Evolutionary conservation across 768 basidiomycete species (phyloP).

Genomic region (Boletus barrowsii): DNA sequence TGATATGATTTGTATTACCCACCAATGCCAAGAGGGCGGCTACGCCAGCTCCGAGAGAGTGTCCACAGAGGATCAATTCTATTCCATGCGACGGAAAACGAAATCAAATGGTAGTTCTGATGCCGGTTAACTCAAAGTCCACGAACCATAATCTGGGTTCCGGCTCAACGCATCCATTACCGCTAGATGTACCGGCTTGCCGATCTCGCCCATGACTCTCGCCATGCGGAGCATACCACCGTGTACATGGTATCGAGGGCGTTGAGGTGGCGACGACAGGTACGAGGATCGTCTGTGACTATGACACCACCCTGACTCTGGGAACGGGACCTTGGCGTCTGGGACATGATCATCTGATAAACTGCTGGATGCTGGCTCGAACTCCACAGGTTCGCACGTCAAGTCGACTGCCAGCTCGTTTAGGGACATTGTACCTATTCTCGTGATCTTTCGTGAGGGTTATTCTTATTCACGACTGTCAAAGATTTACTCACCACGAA

Average conservation of each 20-base stretch:
- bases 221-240: constrained; percentile 82
- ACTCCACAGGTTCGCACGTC: constrained; percentile 72
- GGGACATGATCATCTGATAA: constrained; percentile 23
- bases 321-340: constrained; percentile 39
- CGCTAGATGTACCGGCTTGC: constrained; percentile 74
- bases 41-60: constrained; percentile 82
- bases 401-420: constrained; percentile 86
- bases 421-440: constrained; percentile 74
- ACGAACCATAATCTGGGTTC: constrained; percentile 72
- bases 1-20: constrained; percentile 20
- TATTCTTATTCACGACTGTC: background rate
- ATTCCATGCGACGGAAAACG: background rate
- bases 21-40: constrained; percentile 73
- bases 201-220: constrained; percentile 69
- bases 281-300: constrained; percentile 25
- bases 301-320: constrained; percentile 20
- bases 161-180: constrained; percentile 64
- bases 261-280: constrained; percentile 17
- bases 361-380: constrained; percentile 49
- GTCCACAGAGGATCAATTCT: constrained; percentile 78
- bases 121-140: background rate
- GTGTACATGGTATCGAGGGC: constrained; percentile 60
- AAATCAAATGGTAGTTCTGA: background rate
- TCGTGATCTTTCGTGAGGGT: constrained; percentile 2
- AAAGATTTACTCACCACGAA: constrained; percentile 46